Evolutionary conservation across 2,329 filamentous ascomycete genomes (phyloP), one percentile per base, ranked within the genome.

Genomic region (Phialocephala subalpina): DNA sequence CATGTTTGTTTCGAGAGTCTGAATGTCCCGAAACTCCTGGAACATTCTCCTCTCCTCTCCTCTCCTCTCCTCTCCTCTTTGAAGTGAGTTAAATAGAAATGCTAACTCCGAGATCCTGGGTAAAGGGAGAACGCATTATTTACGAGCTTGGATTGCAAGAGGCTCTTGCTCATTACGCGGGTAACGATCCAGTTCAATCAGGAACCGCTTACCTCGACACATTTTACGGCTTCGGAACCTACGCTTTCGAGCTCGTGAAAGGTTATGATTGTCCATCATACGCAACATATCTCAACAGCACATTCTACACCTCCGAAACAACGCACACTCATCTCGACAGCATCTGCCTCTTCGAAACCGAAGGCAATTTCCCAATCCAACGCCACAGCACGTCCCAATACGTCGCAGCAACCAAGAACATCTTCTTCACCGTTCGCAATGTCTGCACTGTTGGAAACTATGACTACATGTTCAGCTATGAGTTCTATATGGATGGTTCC

Each of bases 111-210:
- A n/a, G n/a, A n/a, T n/a, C n/a, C n/a, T n/a, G n/a, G n/a, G n/a
- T n/a, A n/a, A n/a, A n/a, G 70, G 84, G 83, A n/a, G 35, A 62
- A 25, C 59, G 64, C 27, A 60, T 66, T 22, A 59, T 66, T 18
- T 88, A 87, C 64, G 85, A 88, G 67, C 77, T 88, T 1, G 81
- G 82, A 2, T 75, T 88, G 0, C 83, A 87, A 72, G 85, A 88
- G 73, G 84, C 85, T 0, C 74, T 74, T 25, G 71, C 73, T 7
- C 73, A 75, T 62, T 75, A 76, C 58, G 71, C 73, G 16, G 78
- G 77, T 9, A 71, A 73, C 53, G 77, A 78, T 60, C 74, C 72
- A 20, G 60, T 70, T 12, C 70, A 73, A 49, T 60, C 62, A 29
- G 69, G 69, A 22, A 63, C 66, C 7, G 72, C 73, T 25, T 79